Evolutionary conservation across 352 stramenopile species (phyloP).

Genomic region (Pythium brachiatum): DNA sequence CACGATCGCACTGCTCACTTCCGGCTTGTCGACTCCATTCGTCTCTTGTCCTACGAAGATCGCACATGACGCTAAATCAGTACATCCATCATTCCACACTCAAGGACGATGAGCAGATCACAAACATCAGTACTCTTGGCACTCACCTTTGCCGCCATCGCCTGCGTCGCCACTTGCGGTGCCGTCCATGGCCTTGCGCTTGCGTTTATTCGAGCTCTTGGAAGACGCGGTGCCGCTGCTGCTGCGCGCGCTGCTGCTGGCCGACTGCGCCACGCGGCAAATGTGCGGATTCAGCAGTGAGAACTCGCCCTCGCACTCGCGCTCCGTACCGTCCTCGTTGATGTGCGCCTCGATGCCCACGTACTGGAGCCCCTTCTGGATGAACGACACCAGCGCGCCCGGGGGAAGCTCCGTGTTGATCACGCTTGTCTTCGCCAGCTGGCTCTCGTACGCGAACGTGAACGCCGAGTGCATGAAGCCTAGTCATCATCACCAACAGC

Average conservation of each 20-base stretch:
- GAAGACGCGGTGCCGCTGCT: conserved; percentile 13
- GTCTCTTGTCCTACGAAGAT: conserved; percentile 34
- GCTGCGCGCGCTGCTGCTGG: conserved; percentile 60
- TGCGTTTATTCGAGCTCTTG: conserved; percentile 80
- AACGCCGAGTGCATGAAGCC: conserved; percentile 98
- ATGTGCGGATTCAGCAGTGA: conserved; percentile 92
- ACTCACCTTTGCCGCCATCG: conserved; percentile 54
- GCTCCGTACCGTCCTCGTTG: conserved; percentile 87
- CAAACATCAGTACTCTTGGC: not conserved
- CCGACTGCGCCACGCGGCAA: conserved; percentile 80
- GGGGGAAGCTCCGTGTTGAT: conserved; percentile 93
- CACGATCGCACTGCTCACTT: conserved; percentile 54
- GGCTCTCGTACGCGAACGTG: conserved; percentile 98
- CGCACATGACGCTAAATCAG: conserved; percentile 14
- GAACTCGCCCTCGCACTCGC: conserved; percentile 88
- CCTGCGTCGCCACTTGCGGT: conserved; percentile 17
- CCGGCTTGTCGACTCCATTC: conserved; percentile 64
- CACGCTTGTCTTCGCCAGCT: conserved; percentile 92
- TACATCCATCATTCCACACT: not conserved
- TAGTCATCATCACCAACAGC: conserved; percentile 7
- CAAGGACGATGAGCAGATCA: not conserved
- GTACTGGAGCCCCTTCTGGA: conserved; percentile 98
- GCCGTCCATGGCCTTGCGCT: conserved; percentile 63
- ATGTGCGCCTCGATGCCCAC: conserved; percentile 90
- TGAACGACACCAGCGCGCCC: conserved; percentile 96